Conservation (phyloP, 768 basidiomycete species). For the Russula emetica region DNA sequence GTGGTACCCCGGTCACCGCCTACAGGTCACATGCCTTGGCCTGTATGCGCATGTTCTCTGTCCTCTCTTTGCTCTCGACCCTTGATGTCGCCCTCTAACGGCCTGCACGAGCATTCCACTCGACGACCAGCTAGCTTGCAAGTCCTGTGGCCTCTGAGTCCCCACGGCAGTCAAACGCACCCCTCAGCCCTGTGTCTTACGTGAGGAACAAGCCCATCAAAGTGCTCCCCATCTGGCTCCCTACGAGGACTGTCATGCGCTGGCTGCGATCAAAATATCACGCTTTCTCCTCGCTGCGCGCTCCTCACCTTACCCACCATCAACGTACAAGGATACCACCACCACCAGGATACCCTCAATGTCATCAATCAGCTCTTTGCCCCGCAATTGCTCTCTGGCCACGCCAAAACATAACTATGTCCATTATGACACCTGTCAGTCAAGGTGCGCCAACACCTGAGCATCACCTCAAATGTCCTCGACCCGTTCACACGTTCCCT, state of each 20-base stretch:
- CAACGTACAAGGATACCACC: background rate
- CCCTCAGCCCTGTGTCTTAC: conserved; percentile 15
- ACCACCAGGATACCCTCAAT: conserved; percentile 20
- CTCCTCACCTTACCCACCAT: background rate
- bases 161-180: conserved; percentile 4
- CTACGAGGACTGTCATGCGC: background rate
- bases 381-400: background rate
- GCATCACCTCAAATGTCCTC: background rate
- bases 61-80: background rate
- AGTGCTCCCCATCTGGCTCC: background rate
- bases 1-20: background rate
- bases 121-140: background rate
- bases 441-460: background rate
- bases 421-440: background rate
- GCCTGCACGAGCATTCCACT: background rate
- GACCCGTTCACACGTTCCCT: background rate
- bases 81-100: background rate
- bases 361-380: background rate
- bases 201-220: conserved; percentile 6
- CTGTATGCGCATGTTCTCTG: background rate
- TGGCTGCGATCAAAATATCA: background rate
- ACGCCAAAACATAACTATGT: background rate
- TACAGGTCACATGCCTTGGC: background rate
- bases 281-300: background rate
- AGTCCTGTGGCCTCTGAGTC: background rate